These are phyloP conservation scores for Ajuga reptans DNA, from an alignment of 305 asterid genomes.

Conservation along the genomic window DNA sequence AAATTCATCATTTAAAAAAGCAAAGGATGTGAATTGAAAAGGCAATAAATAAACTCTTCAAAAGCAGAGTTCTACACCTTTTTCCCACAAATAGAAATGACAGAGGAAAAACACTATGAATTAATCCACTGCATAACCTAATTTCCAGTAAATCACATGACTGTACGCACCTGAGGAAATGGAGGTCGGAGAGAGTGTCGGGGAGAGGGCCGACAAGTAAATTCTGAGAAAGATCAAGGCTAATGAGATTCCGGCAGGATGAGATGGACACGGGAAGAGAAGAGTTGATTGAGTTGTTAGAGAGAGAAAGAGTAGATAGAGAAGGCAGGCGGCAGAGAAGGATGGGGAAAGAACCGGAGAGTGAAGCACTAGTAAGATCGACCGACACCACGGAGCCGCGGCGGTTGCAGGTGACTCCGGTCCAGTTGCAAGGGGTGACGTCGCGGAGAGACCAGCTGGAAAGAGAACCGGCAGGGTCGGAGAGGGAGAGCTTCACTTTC, in stretches of 20 bases:
- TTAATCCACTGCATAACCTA: neutral
- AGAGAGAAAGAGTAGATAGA: conserved; percentile 39
- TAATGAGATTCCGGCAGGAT: conserved; percentile 39
- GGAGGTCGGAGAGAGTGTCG: conserved; percentile 44
- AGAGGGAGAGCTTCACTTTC: conserved; percentile 37
- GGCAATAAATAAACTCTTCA: neutral
- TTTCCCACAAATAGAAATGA: neutral
- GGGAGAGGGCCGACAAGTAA: conserved; percentile 55
- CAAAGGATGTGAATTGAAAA: neutral
- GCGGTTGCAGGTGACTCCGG: conserved; percentile 50
- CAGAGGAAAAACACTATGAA: neutral
- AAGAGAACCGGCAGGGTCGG: conserved; percentile 38
- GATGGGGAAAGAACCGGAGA: conserved; percentile 53
- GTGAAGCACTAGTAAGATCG: conserved; percentile 33
- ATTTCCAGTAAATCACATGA: neutral
- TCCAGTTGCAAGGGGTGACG: conserved; percentile 74
- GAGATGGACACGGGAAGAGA: conserved; percentile 47
- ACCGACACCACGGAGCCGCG: conserved; percentile 38
- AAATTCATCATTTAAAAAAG: conserved; percentile 1
- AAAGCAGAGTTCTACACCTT: neutral
- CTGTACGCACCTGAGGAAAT: conserved; percentile 50
- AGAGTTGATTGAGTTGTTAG: conserved; percentile 43
- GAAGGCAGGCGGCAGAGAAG: conserved; percentile 47
- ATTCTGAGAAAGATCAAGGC: conserved; percentile 64
- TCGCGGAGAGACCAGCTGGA: conserved; percentile 48